These are phyloP conservation scores for Stereocaulon alpinum DNA, from an alignment of 495 filamentous ascomycete genomes.

Conservation along the genomic window DNA sequence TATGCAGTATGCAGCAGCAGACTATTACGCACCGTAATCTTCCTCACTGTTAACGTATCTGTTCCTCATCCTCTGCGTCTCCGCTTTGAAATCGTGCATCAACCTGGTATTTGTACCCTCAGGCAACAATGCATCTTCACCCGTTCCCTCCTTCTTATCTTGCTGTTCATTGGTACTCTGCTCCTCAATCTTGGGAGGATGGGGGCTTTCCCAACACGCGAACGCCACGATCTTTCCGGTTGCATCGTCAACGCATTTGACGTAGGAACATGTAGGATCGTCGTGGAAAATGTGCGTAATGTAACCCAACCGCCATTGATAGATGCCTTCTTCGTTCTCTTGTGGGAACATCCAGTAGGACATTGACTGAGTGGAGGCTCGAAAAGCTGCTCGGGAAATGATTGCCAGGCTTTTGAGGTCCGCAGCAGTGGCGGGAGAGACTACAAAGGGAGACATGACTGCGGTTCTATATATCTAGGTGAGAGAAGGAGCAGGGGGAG, in stretches of 20 bases:
- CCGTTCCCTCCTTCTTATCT: not conserved
- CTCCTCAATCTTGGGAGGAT: not conserved
- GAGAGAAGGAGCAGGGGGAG: not conserved
- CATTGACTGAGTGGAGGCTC: not conserved
- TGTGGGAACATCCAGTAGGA: slow-evolving; percentile 10
- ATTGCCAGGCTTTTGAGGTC: slow-evolving; percentile 7
- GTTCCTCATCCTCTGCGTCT: slow-evolving; percentile 11
- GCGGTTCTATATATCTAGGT: not conserved
- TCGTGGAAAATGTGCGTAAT: not conserved
- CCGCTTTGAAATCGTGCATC: slow-evolving; percentile 12
- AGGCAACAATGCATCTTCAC: not conserved
- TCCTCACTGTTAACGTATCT: slow-evolving; percentile 16
- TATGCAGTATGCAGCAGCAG: not conserved
- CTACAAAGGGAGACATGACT: not conserved
- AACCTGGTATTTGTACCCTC: slow-evolving; percentile 8
- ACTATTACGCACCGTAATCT: slow-evolving; percentile 15
- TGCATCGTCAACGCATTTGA: slow-evolving; percentile 6
- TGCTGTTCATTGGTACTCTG: not conserved
- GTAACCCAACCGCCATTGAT: slow-evolving; percentile 4
- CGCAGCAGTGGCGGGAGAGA: not conserved
- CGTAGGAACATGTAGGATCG: slow-evolving; percentile 2
- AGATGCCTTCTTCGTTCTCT: slow-evolving; percentile 4
- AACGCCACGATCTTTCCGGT: slow-evolving; percentile 4
- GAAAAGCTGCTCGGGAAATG: slow-evolving; percentile 2
- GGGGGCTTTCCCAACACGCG: slow-evolving; percentile 10